These are phyloP conservation scores for Lichtheimia ramosa DNA, from an alignment of 371 early-diverging fungal species.

Conservation along the genomic window DNA sequence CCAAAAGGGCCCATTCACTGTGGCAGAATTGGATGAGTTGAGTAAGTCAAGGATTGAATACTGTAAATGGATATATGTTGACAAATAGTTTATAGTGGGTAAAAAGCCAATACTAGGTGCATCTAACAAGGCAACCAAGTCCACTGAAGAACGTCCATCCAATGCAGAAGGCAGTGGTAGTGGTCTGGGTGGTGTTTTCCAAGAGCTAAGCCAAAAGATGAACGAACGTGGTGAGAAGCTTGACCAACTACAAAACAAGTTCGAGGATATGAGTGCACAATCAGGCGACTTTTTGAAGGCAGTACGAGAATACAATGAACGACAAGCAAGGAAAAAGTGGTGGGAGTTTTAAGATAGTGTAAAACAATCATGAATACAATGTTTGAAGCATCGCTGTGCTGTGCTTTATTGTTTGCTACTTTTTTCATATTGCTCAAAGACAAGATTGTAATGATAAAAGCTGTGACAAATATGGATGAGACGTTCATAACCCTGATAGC, in stretches of 20 bases:
- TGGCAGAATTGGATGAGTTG: conserved; percentile 47
- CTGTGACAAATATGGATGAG: no score
- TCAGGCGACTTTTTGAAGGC: conserved; percentile 55
- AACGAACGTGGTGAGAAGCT: conserved; percentile 60
- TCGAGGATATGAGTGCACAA: conserved; percentile 53
- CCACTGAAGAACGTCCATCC: neutral
- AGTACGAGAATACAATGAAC: conserved; percentile 55
- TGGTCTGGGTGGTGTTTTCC: conserved; percentile 38
- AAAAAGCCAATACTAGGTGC: neutral
- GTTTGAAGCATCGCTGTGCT: neutral
- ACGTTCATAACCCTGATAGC: no score
- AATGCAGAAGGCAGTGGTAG: conserved; percentile 5
- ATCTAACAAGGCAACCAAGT: neutral
- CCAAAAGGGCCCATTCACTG: conserved; percentile 41
- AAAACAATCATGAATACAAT: neutral
- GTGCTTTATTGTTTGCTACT: no score
- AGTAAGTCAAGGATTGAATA: conserved; percentile 32
- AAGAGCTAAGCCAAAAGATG: conserved; percentile 47
- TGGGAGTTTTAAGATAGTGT: conserved; percentile 26
- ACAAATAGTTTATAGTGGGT: neutral
- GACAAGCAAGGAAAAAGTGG: conserved; percentile 44
- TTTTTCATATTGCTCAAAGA: no score
- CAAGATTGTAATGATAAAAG: no score
- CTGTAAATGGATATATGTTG: no score
- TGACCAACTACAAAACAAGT: conserved; percentile 47